These are phyloP conservation scores for Phytophthora colocasiae DNA, from an alignment of 352 stramenopile genomes.

Conservation along the genomic window DNA sequence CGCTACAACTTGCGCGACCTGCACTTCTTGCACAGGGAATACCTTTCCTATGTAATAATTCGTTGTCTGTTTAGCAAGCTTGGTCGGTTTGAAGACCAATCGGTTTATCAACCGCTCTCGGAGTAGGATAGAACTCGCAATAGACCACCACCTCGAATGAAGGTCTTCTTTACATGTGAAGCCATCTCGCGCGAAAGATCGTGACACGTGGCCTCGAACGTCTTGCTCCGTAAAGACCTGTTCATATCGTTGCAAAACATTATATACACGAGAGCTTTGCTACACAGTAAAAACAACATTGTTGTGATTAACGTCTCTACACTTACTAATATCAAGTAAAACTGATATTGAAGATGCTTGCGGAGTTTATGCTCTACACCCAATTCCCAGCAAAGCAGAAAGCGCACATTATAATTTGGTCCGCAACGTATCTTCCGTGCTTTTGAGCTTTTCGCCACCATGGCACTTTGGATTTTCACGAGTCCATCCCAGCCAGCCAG, in stretches of 20 bases:
- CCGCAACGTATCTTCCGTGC: constrained; percentile 7
- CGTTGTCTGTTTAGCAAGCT: no score
- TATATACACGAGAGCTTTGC: neutral
- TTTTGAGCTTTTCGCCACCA: neutral
- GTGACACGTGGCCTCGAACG: neutral
- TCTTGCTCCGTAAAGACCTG: neutral
- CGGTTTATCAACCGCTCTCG: no score
- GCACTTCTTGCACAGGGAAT: no score
- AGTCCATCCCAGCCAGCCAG: constrained; percentile 19
- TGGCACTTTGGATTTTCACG: constrained; percentile 61
- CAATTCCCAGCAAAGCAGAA: neutral
- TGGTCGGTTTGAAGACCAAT: no score
- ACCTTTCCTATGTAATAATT: no score
- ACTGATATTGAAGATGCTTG: neutral
- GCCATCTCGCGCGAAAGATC: neutral
- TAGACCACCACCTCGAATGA: neutral
- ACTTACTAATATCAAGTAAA: neutral
- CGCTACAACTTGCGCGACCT: no score
- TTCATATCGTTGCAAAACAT: neutral
- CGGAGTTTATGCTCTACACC: constrained; percentile 4
- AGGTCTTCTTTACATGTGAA: neutral
- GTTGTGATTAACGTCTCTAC: neutral
- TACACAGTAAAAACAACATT: neutral
- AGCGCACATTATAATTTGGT: constrained; percentile 1
- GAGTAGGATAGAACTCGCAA: no score